Conservation (phyloP, 2,329 filamentous ascomycete species). For the Didymella pinodella region DNA sequence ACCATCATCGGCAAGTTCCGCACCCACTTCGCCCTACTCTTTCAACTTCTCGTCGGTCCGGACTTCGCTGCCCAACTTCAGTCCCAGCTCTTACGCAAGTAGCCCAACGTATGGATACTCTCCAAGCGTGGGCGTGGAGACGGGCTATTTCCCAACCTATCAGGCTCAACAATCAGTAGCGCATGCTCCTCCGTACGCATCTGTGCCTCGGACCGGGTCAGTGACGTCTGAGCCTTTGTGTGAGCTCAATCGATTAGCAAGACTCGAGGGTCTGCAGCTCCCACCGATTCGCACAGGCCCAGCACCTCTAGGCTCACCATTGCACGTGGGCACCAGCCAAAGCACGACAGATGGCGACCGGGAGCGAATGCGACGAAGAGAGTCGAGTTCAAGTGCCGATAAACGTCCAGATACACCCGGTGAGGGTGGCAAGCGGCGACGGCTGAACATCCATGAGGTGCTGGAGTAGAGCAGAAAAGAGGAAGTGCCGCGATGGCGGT, state of each 20-base stretch:
- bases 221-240: slow-evolving; percentile 41
- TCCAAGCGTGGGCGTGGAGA: slow-evolving; percentile 44
- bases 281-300: slow-evolving; percentile 48
- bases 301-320: slow-evolving; percentile 44
- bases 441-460: slow-evolving; percentile 50
- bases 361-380: slow-evolving; percentile 37
- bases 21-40: slow-evolving; percentile 45
- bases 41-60: slow-evolving; percentile 46
- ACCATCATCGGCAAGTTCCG: slow-evolving; percentile 44
- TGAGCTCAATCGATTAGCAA: slow-evolving; percentile 33
- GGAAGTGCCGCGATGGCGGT: slow-evolving; percentile 7
- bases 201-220: slow-evolving; percentile 37
- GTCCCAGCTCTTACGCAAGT: slow-evolving; percentile 45
- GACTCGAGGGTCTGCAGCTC: slow-evolving; percentile 46
- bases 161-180: slow-evolving; percentile 38
- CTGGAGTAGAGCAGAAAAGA: slow-evolving; percentile 36
- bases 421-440: slow-evolving; percentile 45
- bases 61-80: slow-evolving; percentile 46
- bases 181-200: slow-evolving; percentile 43
- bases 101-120: slow-evolving; percentile 48
- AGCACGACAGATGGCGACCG: slow-evolving; percentile 29
- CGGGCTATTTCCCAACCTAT: slow-evolving; percentile 44
- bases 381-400: slow-evolving; percentile 39
- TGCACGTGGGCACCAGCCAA: slow-evolving; percentile 34
- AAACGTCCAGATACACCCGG: slow-evolving; percentile 44